phyloP scores from a whole-genome alignment of 2,329 filamentous ascomycete genomes.

The Penicillium palitans region DNA sequence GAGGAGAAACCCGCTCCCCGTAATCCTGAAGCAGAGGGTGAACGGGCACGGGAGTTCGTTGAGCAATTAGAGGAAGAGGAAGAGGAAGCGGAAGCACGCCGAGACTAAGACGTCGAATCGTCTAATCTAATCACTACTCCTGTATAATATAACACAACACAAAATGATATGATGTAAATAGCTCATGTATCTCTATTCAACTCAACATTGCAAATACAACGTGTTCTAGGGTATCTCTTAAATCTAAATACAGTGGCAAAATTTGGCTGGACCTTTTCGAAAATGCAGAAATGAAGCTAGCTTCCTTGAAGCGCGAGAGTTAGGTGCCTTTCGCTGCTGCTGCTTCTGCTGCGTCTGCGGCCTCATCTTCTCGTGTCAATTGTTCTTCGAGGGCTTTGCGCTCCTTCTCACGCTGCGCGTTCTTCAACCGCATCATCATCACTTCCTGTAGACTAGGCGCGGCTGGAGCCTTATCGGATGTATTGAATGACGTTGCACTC shows the following conservation, averaged over 20 bases:
- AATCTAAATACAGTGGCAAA: slow-evolving; percentile 4
- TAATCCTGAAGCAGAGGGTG: slow-evolving; percentile 28
- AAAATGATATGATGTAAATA: slow-evolving; percentile 24
- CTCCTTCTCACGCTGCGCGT: slow-evolving; percentile 55
- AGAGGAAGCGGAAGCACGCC: slow-evolving; percentile 13
- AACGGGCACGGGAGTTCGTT: slow-evolving; percentile 38
- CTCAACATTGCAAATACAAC: slow-evolving; percentile 3
- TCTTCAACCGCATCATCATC: slow-evolving; percentile 59
- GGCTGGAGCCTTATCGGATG: slow-evolving; percentile 28
- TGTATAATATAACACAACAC: slow-evolving; percentile 26
- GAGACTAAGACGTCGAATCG: background rate
- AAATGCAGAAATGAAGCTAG: background rate
- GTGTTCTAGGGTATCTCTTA: slow-evolving; percentile 29
- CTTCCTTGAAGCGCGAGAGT: background rate
- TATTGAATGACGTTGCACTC: slow-evolving; percentile 29
- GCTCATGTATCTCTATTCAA: slow-evolving; percentile 17
- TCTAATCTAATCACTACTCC: slow-evolving; percentile 7
- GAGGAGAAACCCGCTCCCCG: slow-evolving; percentile 38
- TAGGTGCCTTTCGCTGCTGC: slow-evolving; percentile 18
- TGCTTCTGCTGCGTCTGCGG: slow-evolving; percentile 38
- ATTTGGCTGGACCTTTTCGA: background rate
- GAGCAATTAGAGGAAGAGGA: slow-evolving; percentile 42
- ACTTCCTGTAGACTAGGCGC: slow-evolving; percentile 47
- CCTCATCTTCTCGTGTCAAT: slow-evolving; percentile 51
- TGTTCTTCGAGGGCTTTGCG: slow-evolving; percentile 55